These are phyloP conservation scores for Emmonsia crescens DNA, from an alignment of 2,329 filamentous ascomycete genomes.

Conservation along the genomic window DNA sequence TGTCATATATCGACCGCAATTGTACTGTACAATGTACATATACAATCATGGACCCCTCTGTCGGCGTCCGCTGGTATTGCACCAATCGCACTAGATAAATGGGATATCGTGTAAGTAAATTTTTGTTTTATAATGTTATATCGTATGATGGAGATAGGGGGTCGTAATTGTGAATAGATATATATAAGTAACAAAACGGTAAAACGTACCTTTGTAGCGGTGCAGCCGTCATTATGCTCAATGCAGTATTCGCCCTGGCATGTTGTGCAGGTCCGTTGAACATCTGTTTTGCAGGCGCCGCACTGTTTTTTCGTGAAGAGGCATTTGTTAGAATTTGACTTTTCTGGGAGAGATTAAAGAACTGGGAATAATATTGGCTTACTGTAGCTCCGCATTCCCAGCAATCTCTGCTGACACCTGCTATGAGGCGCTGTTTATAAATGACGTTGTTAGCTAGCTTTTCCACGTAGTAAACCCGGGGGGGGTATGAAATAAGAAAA, in stretches of 20 bases:
- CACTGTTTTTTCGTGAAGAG: conserved; percentile 47
- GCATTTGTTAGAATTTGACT: background rate
- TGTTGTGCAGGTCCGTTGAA: conserved; percentile 58
- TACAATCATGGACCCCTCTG: background rate
- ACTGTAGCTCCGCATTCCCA: conserved; percentile 80
- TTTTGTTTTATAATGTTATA: background rate
- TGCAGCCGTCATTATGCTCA: conserved; percentile 72
- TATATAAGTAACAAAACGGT: background rate
- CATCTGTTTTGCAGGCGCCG: conserved; percentile 58
- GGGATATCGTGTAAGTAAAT: background rate
- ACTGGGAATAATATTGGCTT: too few species aligned
- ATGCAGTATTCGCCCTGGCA: conserved; percentile 76
- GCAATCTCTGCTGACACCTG: conserved; percentile 57
- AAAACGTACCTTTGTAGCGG: conserved; percentile 41
- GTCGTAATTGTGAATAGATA: background rate
- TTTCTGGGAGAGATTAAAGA: too few species aligned
- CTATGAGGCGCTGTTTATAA: conserved; percentile 17
- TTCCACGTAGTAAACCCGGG: background rate
- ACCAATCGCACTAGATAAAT: conserved; percentile 32
- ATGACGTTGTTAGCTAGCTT: conserved; percentile 9
- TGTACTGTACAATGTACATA: too few species aligned
- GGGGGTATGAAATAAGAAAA: background rate
- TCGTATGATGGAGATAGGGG: background rate
- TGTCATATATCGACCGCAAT: background rate
- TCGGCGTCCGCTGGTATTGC: conserved; percentile 24